phyloP scores from a whole-genome alignment of 768 basidiomycete genomes.

The Fomitopsis serialis region DNA sequence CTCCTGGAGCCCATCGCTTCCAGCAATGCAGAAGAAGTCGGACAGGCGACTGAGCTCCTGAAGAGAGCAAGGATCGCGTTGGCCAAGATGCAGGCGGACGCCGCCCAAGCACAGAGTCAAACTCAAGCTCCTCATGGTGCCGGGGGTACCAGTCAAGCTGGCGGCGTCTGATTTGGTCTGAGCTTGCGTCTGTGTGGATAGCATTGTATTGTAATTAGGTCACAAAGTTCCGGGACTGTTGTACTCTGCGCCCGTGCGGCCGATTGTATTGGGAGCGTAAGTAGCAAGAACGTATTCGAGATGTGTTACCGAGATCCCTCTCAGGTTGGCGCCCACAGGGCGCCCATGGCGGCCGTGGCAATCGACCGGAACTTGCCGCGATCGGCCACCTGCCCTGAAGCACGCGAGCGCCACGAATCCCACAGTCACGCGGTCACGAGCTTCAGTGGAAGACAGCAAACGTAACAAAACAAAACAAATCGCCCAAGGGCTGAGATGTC shows the following conservation, averaged over 20 bases:
- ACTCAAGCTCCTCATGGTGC: slow-evolving; percentile 2
- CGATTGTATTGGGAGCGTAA: no score
- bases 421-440: slow-evolving; percentile 20
- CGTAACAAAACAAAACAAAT: slow-evolving; percentile 26
- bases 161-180: neutral
- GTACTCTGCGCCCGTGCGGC: no score
- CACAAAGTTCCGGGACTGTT: no score
- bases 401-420: neutral
- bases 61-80: slow-evolving; percentile 29
- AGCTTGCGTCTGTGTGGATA: neutral
- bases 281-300: no score
- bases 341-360: no score
- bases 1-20: slow-evolving; percentile 69
- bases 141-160: neutral
- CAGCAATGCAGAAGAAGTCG: slow-evolving; percentile 82
- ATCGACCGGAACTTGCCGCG: neutral
- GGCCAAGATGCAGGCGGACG: neutral
- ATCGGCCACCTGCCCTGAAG: neutral
- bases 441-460: slow-evolving; percentile 18
- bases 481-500: slow-evolving; percentile 21
- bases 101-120: slow-evolving; percentile 8
- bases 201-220: no score
- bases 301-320: no score
- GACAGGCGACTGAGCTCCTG: slow-evolving; percentile 65
- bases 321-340: no score